Evolutionary conservation across 257 asterid species (phyloP), one percentile per base, ranked within the genome.

Genomic region (Thymus mandschuricus): DNA sequence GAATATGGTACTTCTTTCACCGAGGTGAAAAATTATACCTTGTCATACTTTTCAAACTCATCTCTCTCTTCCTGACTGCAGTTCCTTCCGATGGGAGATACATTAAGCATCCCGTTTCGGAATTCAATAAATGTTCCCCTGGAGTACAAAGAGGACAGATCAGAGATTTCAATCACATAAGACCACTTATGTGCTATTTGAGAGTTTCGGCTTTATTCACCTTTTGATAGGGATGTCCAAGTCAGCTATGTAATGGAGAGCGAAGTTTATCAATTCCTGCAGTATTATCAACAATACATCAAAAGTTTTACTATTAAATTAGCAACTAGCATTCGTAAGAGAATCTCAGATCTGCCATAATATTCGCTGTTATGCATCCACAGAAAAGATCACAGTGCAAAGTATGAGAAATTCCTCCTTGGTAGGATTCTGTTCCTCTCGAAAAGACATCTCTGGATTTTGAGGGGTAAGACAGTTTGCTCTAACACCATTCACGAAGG

Each of bases 11-110:
- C 43, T 55, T 59, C 41, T 38, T 7, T 4, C 41, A 1, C 41
- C 41, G 4, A 5, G 41, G 41, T 38, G 34, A 44, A 44, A 51
- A 8, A 21, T 46, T 49, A 63, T 88, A 95, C 99, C 99, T 89
- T 95, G 79, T 95, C 99, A 79, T 92, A 95, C 77, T 88, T 84
- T 70, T 92, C 99, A 38, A 95, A 95, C 83, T 89, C 97, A 40
- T 87, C 98, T 69, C 99, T 76, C 76, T 95, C 99, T 82, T 89
- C 99, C 80, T 95, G 99, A 63, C 97, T 95, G 84, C 99, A 95
- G 82, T 92, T 95, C 80, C 99, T 86, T 68, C 99, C 99, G 28
- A 95, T 95, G 67, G 99, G 99, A 6, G 96, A 95, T 34, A 95
- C 96, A 70, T 95, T 95, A 71, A 95, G 83, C 99, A 95, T 92